Percentiles rank a stretch among this genome's conserved stretches.
Conservation (phyloP, 106 monocot species). For the Dendrobium nobile region DNA sequence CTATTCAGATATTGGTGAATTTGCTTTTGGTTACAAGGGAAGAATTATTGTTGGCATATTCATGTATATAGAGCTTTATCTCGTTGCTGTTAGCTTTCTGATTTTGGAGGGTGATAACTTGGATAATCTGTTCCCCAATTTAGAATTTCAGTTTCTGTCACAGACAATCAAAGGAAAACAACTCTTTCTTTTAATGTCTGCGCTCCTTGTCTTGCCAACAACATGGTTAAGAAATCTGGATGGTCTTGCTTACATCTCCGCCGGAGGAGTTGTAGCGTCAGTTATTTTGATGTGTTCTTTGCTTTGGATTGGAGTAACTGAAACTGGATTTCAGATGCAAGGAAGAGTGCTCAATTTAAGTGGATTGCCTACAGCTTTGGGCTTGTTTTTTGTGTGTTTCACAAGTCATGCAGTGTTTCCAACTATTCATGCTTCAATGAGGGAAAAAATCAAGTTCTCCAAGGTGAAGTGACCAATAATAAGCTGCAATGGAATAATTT, state of each 20-base stretch:
- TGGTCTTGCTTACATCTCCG: slow-evolving; percentile 54
- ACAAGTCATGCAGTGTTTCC: slow-evolving; percentile 77
- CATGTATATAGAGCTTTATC: slow-evolving; percentile 73
- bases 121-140: slow-evolving; percentile 51
- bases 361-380: slow-evolving; percentile 51
- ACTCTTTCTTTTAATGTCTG: slow-evolving; percentile 42
- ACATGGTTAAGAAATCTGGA: slow-evolving; percentile 56
- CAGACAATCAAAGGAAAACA: slow-evolving; percentile 44
- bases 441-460: slow-evolving; percentile 35
- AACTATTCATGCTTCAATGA: slow-evolving; percentile 71
- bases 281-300: slow-evolving; percentile 38
- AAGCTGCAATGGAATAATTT: not conserved
- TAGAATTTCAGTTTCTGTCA: slow-evolving; percentile 14
- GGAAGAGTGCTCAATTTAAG: slow-evolving; percentile 25
- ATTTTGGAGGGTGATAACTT: slow-evolving; percentile 74
- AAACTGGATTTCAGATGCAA: slow-evolving; percentile 39
- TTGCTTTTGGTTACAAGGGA: slow-evolving; percentile 55
- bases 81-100: slow-evolving; percentile 61
- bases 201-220: slow-evolving; percentile 48
- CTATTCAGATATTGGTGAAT: slow-evolving; percentile 63
- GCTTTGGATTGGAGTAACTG: slow-evolving; percentile 44
- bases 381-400: slow-evolving; percentile 69
- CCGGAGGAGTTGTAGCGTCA: slow-evolving; percentile 52
- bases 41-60: slow-evolving; percentile 31
- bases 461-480: slow-evolving; percentile 24